Conservation (phyloP, 495 filamentous ascomycete genomes). For the Penicillium arizonense region DNA sequence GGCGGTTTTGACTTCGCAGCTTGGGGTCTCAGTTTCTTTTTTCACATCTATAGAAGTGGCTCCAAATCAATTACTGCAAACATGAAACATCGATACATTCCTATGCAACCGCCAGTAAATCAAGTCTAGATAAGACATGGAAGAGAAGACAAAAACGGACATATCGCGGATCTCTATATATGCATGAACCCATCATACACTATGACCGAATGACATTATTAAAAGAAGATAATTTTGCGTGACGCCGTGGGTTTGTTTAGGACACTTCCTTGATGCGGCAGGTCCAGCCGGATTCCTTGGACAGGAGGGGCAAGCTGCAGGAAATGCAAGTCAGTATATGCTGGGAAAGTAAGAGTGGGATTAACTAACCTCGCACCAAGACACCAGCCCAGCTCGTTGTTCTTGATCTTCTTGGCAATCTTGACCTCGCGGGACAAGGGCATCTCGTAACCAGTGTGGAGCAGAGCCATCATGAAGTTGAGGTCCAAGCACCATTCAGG, state of each 20-base stretch:
- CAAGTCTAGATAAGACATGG: slow-evolving; percentile 20
- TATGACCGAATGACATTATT: slow-evolving; percentile 24
- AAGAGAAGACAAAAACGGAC: slow-evolving; percentile 5
- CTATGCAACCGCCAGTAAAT: slow-evolving; percentile 12
- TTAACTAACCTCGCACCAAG: slow-evolving; percentile 80
- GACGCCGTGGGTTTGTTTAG: slow-evolving; percentile 27
- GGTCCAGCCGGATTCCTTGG: slow-evolving; percentile 71
- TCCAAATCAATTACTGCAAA: background rate
- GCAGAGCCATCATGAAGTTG: slow-evolving; percentile 88
- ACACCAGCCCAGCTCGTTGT: slow-evolving; percentile 97
- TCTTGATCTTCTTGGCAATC: slow-evolving; percentile 98
- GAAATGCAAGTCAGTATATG: slow-evolving; percentile 29
- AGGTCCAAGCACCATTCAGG: slow-evolving; percentile 93
- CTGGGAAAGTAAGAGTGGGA: background rate
- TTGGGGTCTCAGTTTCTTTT: too few relatives aligned
- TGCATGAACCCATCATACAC: slow-evolving; percentile 32
- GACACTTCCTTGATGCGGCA: slow-evolving; percentile 67
- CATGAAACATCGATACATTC: slow-evolving; percentile 3
- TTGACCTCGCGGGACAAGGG: slow-evolving; percentile 91
- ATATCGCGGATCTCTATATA: slow-evolving; percentile 27
- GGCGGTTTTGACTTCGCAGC: too few relatives aligned
- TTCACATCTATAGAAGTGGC: background rate
- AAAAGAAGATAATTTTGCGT: slow-evolving; percentile 25
- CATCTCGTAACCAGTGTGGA: slow-evolving; percentile 98
- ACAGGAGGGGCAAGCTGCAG: slow-evolving; percentile 68